Evolutionary conservation across 2,329 filamentous ascomycete species (phyloP), one percentile per base, ranked within the genome.

Genomic region (Exserohilum rostratum): DNA sequence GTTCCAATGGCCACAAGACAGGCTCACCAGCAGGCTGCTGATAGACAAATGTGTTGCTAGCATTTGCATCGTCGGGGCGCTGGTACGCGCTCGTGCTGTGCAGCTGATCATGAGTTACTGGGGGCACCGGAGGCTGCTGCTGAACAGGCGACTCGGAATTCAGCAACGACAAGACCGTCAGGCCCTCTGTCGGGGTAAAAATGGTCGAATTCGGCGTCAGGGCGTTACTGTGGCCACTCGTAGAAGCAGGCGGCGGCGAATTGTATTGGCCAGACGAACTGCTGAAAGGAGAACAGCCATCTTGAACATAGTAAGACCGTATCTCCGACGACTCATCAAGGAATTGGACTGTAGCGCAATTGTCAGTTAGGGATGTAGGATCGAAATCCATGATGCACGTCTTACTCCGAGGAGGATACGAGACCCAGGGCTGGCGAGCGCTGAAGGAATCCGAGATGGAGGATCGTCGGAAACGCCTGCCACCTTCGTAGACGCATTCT

Each of bases 271-370:
- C 43, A 25, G 56, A 57, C 25, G 65, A 55, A 38, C 45, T 62
- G 10, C 47, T 56, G 9, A 60, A 59, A 10, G 58, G 55, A 37
- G 61, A 60, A 17, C 55, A 60, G 33, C 54, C 58, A 29, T 69
- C 66, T 30, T 62, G 60, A 22, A 60, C 55, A 38, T 72, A 73
- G 7, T 72, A 68, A 4, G 70, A 68, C 10, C 69, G 64, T 6
- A 75, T 65, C 13, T 71, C 68, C 18, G 62, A 64, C 7, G 72
- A 74, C 33, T 75, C 70, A 53, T 75, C 72, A 17, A 74, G 44
- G 37, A 75, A 75, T 31, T 74, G 70, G 31, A 75, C 72, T 75
- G 35, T 18, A 12, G 18, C 18, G 13, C n/a, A 13, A 25, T 5
- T 20, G 53, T 72, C 45, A 71, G 56, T 45, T 13, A 7, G 10